These are phyloP conservation scores for Sanghuangporus baumii DNA, from an alignment of 1,284 basidiomycete species.

Conservation along the genomic window DNA sequence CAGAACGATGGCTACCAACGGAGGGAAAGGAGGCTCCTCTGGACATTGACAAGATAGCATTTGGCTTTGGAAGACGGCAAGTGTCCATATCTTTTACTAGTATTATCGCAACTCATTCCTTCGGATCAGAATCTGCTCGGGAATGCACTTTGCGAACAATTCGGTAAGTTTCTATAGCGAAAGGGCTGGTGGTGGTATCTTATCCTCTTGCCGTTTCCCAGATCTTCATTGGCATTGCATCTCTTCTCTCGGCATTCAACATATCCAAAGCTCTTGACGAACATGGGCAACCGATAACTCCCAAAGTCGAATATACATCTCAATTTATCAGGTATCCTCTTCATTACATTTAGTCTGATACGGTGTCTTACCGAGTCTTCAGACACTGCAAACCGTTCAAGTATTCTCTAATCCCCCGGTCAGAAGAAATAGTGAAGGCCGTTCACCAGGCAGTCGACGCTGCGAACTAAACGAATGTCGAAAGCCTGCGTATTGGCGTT, in stretches of 20 bases:
- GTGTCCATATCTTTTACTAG: not conserved
- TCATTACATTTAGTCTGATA: not conserved
- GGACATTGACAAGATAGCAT: not conserved
- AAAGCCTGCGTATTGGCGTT: not conserved
- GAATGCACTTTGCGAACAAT: conserved; percentile 1
- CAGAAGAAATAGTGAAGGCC: conserved; percentile 1
- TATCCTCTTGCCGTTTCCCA: not conserved
- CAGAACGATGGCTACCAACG: conserved; percentile 11
- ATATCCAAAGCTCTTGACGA: conserved; percentile 9
- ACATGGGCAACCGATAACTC: conserved; percentile 7
- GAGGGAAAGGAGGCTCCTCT: not conserved
- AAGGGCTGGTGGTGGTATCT: not conserved
- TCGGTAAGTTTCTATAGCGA: not conserved
- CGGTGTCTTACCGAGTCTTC: not conserved
- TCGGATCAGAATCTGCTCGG: conserved; percentile 9
- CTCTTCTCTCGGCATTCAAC: conserved; percentile 12
- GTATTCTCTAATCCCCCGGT: conserved; percentile 16
- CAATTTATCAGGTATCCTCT: not conserved
- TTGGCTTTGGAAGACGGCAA: conserved; percentile 13
- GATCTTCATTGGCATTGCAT: conserved; percentile 10
- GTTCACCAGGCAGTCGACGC: conserved; percentile 1
- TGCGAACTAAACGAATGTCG: not conserved
- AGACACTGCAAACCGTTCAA: conserved; percentile 14
- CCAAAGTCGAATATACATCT: not conserved
- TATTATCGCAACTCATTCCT: not conserved